Evolutionary conservation across 768 basidiomycete species (phyloP).

Genomic region (Naganishia kalamii): DNA sequence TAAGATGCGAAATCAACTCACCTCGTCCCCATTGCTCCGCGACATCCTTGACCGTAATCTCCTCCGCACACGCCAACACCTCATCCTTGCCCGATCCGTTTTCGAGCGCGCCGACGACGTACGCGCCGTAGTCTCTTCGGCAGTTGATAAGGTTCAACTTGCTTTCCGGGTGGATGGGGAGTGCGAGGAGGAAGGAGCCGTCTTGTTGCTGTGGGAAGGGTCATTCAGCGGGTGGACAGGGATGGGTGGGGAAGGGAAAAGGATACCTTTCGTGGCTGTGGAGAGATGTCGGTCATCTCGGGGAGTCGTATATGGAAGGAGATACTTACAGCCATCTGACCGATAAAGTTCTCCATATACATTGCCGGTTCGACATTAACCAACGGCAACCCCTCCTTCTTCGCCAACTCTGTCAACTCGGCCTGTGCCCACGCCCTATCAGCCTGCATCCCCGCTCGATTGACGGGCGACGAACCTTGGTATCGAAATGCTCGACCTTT

Average conservation of each 20-base stretch:
- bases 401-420: conserved; percentile 12
- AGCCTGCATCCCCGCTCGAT: not conserved
- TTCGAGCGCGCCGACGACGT: conserved; percentile 28
- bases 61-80: conserved; percentile 19
- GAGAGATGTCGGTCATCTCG: too few relatives aligned
- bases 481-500: conserved; percentile 28
- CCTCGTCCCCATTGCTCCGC: conserved; percentile 12
- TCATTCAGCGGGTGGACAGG: not conserved
- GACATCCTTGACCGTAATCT: conserved; percentile 9
- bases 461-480: conserved; percentile 25
- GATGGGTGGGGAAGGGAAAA: not conserved
- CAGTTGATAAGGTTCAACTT: conserved; percentile 29
- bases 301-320: not conserved
- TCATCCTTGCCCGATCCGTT: not conserved
- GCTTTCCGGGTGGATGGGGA: conserved; percentile 19
- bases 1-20: not conserved
- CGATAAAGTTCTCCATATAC: conserved; percentile 17
- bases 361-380: conserved; percentile 13
- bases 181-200: conserved; percentile 26
- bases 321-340: not conserved
- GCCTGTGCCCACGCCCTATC: conserved; percentile 12
- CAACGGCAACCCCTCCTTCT: not conserved
- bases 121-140: conserved; percentile 32
- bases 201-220: conserved; percentile 18
- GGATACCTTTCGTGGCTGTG: conserved; percentile 12